Conservation (phyloP, 2,329 filamentous ascomycete genomes). For the Exserohilum rostratum region DNA sequence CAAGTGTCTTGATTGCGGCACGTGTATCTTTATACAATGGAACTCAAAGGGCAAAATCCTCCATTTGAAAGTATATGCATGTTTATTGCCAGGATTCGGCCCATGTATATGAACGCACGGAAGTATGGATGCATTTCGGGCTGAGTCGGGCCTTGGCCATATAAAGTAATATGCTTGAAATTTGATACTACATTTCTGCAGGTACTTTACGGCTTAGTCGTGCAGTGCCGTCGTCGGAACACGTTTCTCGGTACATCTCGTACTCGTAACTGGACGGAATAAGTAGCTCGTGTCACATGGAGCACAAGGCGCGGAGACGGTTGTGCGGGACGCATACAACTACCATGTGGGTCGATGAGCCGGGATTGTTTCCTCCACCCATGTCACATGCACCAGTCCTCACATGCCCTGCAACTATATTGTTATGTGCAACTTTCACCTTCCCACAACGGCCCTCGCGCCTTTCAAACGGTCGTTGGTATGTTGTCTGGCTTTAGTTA, state of each 20-base stretch:
- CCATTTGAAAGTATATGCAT: conserved; percentile 4
- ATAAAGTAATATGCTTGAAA: conserved; percentile 26
- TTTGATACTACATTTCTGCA: conserved; percentile 13
- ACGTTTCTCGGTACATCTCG: conserved; percentile 3
- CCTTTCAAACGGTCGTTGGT: too few species aligned
- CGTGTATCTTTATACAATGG: conserved; percentile 15
- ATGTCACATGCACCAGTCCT: background rate
- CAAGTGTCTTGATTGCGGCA: conserved; percentile 3
- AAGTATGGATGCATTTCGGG: conserved; percentile 15
- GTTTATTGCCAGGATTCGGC: conserved; percentile 14
- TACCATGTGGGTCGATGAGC: conserved; percentile 12
- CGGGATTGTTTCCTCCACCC: conserved; percentile 2
- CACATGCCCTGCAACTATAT: background rate
- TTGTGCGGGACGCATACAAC: conserved; percentile 5
- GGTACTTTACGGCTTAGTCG: conserved; percentile 11
- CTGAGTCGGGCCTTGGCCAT: conserved; percentile 25
- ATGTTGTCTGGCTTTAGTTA: background rate
- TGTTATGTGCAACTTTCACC: background rate
- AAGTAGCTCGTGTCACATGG: conserved; percentile 1
- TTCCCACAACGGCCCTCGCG: too few species aligned
- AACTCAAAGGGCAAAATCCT: background rate
- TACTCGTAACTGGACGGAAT: background rate
- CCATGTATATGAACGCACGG: conserved; percentile 16
- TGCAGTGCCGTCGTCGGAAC: background rate
- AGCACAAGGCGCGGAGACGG: background rate